phyloP scores from a whole-genome alignment of 306 rosid species.

The Pterocarpus macrocarpus region DNA sequence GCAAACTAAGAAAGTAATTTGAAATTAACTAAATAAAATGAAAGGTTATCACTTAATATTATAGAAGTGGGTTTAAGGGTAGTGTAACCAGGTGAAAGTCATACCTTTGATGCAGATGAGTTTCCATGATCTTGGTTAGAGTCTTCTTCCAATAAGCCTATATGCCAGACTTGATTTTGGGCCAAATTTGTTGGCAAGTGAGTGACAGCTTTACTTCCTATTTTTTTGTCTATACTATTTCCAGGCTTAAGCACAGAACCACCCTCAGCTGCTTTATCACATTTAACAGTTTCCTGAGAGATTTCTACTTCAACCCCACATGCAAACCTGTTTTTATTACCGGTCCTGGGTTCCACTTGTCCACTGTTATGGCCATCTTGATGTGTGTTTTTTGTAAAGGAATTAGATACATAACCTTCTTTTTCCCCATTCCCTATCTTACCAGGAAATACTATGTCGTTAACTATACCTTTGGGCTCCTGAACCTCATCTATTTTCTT shows the following conservation, averaged over 20 bases:
- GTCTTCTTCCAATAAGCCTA: constrained; percentile 43
- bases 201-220: constrained; percentile 19
- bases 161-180: constrained; percentile 47
- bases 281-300: constrained; percentile 37
- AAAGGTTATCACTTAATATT: not conserved
- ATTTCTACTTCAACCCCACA: constrained; percentile 35
- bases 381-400: constrained; percentile 33
- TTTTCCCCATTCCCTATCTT: constrained; percentile 39
- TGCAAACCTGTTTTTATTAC: constrained; percentile 38
- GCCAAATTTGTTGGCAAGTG: constrained; percentile 34
- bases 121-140: constrained; percentile 36
- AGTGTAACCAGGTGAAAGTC: constrained; percentile 11
- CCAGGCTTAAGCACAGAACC: constrained; percentile 35
- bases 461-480: constrained; percentile 29
- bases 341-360: constrained; percentile 43
- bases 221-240: constrained; percentile 26
- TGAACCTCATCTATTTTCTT: constrained; percentile 48
- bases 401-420: constrained; percentile 43
- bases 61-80: not conserved
- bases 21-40: constrained; percentile 18
- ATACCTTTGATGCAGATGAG: constrained; percentile 57
- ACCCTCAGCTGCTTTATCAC: constrained; percentile 27
- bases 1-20: not conserved
- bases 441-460: too few relatives aligned
- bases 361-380: constrained; percentile 43